phyloP scores from a whole-genome alignment of 495 filamentous ascomycete genomes.

The Penicillium waksmanii region DNA sequence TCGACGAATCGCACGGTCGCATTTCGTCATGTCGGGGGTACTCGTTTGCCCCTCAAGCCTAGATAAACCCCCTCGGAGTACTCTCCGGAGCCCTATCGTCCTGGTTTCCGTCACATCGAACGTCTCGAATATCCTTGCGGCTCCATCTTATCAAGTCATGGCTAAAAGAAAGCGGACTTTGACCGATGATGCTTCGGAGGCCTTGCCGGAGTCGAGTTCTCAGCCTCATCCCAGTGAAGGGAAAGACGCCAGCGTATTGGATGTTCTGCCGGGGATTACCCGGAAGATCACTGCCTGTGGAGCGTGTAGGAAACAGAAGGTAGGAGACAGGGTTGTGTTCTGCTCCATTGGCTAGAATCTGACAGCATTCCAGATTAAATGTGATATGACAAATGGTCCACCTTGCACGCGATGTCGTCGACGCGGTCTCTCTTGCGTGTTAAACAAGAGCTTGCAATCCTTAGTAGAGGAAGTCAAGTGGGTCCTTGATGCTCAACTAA shows the following conservation, averaged over 20 bases:
- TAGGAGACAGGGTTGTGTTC: conserved; percentile 12
- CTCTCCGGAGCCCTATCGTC: conserved; percentile 17
- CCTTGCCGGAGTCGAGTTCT: conserved; percentile 20
- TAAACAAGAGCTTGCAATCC: conserved; percentile 51
- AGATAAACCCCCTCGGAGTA: conserved; percentile 23
- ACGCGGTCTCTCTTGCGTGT: conserved; percentile 42
- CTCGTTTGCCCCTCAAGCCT: conserved; percentile 13
- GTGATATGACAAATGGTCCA: conserved; percentile 43
- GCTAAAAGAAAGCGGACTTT: conserved; percentile 21
- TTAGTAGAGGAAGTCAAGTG: conserved; percentile 43
- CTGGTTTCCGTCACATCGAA: conserved; percentile 1
- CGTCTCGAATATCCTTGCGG: not conserved
- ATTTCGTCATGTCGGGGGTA: conserved; percentile 11
- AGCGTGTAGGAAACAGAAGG: conserved; percentile 50
- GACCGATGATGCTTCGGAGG: conserved; percentile 22
- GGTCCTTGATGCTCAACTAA: not conserved
- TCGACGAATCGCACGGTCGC: conserved; percentile 12
- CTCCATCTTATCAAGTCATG: conserved; percentile 7
- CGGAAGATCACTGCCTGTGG: conserved; percentile 52
- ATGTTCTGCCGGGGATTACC: conserved; percentile 41
- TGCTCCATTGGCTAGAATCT: conserved; percentile 14
- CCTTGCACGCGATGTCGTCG: conserved; percentile 46
- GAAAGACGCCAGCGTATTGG: conserved; percentile 20
- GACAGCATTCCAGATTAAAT: conserved; percentile 42
- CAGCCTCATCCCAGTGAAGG: conserved; percentile 1